Conservation (phyloP, 2,329 filamentous ascomycete species). For the Cadophora gregata region DNA sequence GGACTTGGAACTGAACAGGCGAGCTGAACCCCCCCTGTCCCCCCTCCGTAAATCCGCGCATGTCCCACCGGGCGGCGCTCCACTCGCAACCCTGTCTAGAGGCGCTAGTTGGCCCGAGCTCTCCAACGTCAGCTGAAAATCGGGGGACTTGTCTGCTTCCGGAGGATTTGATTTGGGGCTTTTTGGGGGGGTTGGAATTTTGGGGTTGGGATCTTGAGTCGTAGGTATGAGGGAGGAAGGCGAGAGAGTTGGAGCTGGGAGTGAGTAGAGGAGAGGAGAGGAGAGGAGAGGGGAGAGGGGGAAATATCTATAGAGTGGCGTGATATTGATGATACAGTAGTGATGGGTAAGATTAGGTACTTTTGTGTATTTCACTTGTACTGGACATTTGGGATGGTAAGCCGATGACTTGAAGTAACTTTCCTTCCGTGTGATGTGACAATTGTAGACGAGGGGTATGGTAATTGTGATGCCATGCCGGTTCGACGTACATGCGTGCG, state of each 20-base stretch:
- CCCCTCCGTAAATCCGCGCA: constrained; percentile 1
- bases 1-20: constrained; percentile 2
- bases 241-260: neutral
- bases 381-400: neutral
- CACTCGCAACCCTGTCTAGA: neutral
- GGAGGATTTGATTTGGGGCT: no score
- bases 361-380: no score
- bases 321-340: neutral
- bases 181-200: no score
- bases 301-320: neutral
- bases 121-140: constrained; percentile 21
- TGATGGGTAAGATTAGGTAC: neutral
- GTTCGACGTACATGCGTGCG: neutral
- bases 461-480: neutral
- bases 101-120: constrained; percentile 13
- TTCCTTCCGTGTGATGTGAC: neutral
- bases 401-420: constrained; percentile 5
- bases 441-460: neutral
- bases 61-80: neutral
- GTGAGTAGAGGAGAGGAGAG: neutral
- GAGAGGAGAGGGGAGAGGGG: neutral
- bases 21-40: constrained; percentile 15
- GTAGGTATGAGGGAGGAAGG: no score
- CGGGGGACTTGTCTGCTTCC: neutral
- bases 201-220: neutral